Evolutionary conservation across 2,329 filamentous ascomycete genomes (phyloP).

Genomic region (Aspergillus felis): DNA sequence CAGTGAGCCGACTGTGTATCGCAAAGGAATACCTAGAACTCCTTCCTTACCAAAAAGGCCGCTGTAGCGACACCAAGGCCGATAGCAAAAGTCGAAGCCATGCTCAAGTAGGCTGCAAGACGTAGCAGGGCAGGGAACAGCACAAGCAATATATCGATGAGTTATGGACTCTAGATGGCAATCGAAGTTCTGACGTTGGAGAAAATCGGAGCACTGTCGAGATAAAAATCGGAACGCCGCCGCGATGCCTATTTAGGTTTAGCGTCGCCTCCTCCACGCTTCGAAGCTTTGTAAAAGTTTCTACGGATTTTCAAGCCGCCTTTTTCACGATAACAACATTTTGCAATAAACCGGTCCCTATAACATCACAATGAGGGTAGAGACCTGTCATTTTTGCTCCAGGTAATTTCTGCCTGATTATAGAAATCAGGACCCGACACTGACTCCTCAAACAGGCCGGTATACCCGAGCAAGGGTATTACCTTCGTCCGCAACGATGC

Average conservation of each 20-base stretch:
- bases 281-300: slow-evolving; percentile 14
- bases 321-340: slow-evolving; percentile 10
- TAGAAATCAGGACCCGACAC: background rate
- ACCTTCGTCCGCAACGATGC: slow-evolving; percentile 55
- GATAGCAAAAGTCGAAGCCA: slow-evolving; percentile 42
- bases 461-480: slow-evolving; percentile 63
- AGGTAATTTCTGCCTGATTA: background rate
- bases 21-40: background rate
- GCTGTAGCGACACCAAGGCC: slow-evolving; percentile 50
- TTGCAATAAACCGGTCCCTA: background rate
- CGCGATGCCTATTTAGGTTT: slow-evolving; percentile 28
- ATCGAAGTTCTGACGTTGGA: slow-evolving; percentile 11
- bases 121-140: slow-evolving; percentile 4
- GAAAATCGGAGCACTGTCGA: slow-evolving; percentile 16
- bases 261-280: slow-evolving; percentile 29
- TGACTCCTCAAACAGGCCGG: slow-evolving; percentile 44
- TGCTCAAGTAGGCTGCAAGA: slow-evolving; percentile 13
- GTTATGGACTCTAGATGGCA: background rate
- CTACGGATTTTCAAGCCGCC: slow-evolving; percentile 14
- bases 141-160: slow-evolving; percentile 7
- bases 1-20: slow-evolving; percentile 4
- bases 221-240: slow-evolving; percentile 36
- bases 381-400: slow-evolving; percentile 70
- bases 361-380: slow-evolving; percentile 33
- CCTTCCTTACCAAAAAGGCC: slow-evolving; percentile 71